These are phyloP conservation scores for Triticum urartu DNA, from an alignment of 176 grass and related monocot genomes.

Conservation along the genomic window DNA sequence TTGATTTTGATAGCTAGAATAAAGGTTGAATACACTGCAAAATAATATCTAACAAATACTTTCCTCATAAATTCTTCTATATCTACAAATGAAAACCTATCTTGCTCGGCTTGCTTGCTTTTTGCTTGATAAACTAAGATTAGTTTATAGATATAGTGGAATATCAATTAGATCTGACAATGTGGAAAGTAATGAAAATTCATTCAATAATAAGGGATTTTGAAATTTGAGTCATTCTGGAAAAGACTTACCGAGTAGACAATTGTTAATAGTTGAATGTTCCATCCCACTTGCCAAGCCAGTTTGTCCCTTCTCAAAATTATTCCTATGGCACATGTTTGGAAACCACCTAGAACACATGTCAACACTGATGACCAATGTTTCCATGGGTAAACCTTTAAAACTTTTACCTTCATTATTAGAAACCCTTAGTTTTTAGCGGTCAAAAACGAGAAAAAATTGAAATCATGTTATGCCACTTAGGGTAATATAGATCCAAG, in stretches of 20 bases:
- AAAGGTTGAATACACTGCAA: too few species aligned
- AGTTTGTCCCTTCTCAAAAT: background rate
- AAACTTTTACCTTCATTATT: conserved; percentile 11
- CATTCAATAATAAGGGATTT: too few species aligned
- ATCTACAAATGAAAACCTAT: too few species aligned
- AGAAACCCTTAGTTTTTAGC: too few species aligned
- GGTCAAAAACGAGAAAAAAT: too few species aligned
- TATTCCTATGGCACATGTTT: conserved; percentile 7
- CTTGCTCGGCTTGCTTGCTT: too few species aligned
- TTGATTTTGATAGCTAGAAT: too few species aligned
- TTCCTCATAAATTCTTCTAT: too few species aligned
- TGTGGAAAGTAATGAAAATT: background rate
- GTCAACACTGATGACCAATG: conserved; percentile 17
- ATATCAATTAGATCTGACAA: too few species aligned
- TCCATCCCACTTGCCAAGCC: conserved; percentile 11
- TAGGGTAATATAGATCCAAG: background rate
- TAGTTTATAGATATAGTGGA: too few species aligned
- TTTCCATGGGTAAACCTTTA: conserved; percentile 1
- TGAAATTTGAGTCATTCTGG: background rate
- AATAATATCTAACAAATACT: too few species aligned
- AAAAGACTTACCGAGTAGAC: background rate
- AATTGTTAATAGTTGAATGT: background rate
- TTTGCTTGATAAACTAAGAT: too few species aligned
- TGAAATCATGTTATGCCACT: background rate
- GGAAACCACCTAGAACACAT: background rate